Evolutionary conservation across 2,329 filamentous ascomycete genomes (phyloP).

Genomic region (Talaromyces piceae): DNA sequence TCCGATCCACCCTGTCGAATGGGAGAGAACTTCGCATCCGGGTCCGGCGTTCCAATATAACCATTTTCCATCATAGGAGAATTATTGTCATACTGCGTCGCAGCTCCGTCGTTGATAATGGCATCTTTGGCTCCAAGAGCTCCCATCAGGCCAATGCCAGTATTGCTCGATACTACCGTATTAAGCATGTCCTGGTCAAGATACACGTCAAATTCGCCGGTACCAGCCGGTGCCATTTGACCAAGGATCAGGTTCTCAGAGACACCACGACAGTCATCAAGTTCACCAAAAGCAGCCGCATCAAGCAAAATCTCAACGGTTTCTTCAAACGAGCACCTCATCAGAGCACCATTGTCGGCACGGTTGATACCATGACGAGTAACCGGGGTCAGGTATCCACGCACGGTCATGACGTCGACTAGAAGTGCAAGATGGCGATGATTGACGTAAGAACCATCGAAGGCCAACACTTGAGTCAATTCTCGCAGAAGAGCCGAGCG

Average conservation of each 20-base stretch:
- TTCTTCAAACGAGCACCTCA: slow-evolving; percentile 99
- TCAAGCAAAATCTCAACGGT: slow-evolving; percentile 97
- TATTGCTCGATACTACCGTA: slow-evolving; percentile 89
- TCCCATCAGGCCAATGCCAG: slow-evolving; percentile 56
- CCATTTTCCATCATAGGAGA: slow-evolving; percentile 56
- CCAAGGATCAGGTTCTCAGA: slow-evolving; percentile 99
- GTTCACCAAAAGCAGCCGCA: slow-evolving; percentile 85
- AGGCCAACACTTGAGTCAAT: slow-evolving; percentile 85
- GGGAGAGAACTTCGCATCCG: slow-evolving; percentile 61
- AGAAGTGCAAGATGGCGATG: slow-evolving; percentile 92
- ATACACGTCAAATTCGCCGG: slow-evolving; percentile 88
- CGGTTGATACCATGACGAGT: slow-evolving; percentile 98
- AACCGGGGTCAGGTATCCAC: slow-evolving; percentile 88
- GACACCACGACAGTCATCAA: slow-evolving; percentile 96
- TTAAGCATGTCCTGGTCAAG: slow-evolving; percentile 94
- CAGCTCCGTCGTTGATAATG: slow-evolving; percentile 67
- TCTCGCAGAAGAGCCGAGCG: slow-evolving; percentile 81
- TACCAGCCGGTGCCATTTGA: slow-evolving; percentile 93
- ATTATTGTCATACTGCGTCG: slow-evolving; percentile 81
- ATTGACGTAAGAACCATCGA: slow-evolving; percentile 99
- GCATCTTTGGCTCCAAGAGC: slow-evolving; percentile 69
- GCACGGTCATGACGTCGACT: slow-evolving; percentile 95
- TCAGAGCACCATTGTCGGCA: slow-evolving; percentile 92
- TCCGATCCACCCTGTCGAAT: slow-evolving; percentile 63
- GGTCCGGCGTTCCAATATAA: slow-evolving; percentile 56